These are phyloP conservation scores for Prunus dulcis DNA, from an alignment of 306 rosid genomes.

Conservation along the genomic window DNA sequence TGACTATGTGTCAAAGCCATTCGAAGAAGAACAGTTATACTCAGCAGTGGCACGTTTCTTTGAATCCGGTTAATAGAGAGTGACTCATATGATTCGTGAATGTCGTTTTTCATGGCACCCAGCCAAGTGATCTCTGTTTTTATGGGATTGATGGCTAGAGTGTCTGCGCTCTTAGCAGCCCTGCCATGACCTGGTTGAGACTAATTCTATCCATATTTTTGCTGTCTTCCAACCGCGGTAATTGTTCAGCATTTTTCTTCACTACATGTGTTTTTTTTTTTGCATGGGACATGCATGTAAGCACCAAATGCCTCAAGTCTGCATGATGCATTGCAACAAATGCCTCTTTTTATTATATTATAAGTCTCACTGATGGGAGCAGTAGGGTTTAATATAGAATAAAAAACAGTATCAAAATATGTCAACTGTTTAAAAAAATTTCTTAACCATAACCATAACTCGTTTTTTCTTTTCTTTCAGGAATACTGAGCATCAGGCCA, in stretches of 20 bases:
- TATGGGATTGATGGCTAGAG: slow-evolving; percentile 12
- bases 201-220: slow-evolving; percentile 3
- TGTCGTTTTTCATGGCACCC: slow-evolving; percentile 14
- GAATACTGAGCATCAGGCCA: slow-evolving; percentile 6
- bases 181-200: slow-evolving; percentile 27
- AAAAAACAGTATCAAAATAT: not conserved
- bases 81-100: not conserved
- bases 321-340: not conserved
- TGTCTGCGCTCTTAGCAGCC: slow-evolving; percentile 3
- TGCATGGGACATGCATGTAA: slow-evolving; percentile 9
- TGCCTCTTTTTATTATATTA: not conserved
- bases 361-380: not conserved
- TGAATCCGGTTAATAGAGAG: slow-evolving; percentile 32
- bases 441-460: not conserved
- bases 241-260: slow-evolving; percentile 7
- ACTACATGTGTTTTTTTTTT: slow-evolving; percentile 15
- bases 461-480: slow-evolving; percentile 10
- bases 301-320: not conserved
- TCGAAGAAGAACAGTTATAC: slow-evolving; percentile 79
- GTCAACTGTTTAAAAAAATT: not conserved
- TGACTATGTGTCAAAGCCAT: slow-evolving; percentile 82
- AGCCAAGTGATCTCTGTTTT: slow-evolving; percentile 12
- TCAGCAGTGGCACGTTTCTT: slow-evolving; percentile 59
- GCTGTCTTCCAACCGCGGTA: slow-evolving; percentile 9
- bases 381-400: not conserved